Conservation (phyloP, 2,329 filamentous ascomycete genomes). For the Exophiala lecanii-corni region DNA sequence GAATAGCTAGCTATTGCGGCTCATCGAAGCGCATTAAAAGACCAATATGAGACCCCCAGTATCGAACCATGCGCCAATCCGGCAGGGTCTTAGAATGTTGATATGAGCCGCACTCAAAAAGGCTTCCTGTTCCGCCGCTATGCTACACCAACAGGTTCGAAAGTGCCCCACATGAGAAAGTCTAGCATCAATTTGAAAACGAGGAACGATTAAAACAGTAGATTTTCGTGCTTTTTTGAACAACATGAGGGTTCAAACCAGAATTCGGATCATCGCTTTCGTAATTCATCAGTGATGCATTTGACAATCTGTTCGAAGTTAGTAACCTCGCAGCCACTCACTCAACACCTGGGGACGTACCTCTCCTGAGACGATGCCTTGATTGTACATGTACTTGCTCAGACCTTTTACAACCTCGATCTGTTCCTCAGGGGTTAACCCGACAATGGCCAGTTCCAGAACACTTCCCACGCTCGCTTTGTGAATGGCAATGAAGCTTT, state of each 20-base stretch:
- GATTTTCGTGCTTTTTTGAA: slow-evolving; percentile 1
- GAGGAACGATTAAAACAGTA: slow-evolving; percentile 7
- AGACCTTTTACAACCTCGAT: slow-evolving; percentile 67
- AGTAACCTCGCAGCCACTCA: slow-evolving; percentile 4
- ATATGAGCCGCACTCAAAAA: background rate
- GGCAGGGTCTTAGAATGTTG: too few relatives aligned
- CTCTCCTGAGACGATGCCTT: slow-evolving; percentile 53
- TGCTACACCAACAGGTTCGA: slow-evolving; percentile 13
- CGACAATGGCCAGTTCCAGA: slow-evolving; percentile 85
- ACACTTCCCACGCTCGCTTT: slow-evolving; percentile 80
- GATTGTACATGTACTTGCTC: slow-evolving; percentile 60
- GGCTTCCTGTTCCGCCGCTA: slow-evolving; percentile 11
- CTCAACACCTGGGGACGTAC: slow-evolving; percentile 34
- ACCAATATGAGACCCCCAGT: too few relatives aligned
- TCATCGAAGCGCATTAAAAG: too few relatives aligned
- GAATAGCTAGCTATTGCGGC: too few relatives aligned
- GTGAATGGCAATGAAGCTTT: slow-evolving; percentile 89
- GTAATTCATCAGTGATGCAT: slow-evolving; percentile 15
- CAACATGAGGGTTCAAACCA: too few relatives aligned
- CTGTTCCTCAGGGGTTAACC: slow-evolving; percentile 83
- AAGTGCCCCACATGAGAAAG: too few relatives aligned
- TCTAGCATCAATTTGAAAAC: too few relatives aligned
- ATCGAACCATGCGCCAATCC: too few relatives aligned
- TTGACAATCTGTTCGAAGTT: slow-evolving; percentile 15
- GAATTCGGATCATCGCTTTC: slow-evolving; percentile 11